Conservation (phyloP, 768 basidiomycete genomes). For the Crepidotus variabilis region DNA sequence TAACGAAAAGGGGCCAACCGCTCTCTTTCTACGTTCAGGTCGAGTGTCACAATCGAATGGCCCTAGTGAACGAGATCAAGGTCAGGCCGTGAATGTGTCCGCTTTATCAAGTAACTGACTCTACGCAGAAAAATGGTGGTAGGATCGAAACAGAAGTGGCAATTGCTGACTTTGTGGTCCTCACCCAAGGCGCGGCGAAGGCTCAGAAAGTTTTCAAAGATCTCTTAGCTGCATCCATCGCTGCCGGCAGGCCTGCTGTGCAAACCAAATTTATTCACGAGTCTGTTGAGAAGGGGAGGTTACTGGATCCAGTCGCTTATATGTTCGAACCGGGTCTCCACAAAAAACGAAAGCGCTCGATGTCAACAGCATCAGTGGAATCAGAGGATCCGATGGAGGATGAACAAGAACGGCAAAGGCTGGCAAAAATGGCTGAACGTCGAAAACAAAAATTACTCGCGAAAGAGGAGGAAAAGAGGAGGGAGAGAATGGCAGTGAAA, state of each 20-base stretch:
- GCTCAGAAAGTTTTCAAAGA: constrained; percentile 40
- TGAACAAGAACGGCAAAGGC: constrained; percentile 3
- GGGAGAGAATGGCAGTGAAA: constrained; percentile 4
- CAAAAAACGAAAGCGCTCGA: constrained; percentile 17
- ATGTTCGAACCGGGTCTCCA: constrained; percentile 25
- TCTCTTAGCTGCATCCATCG: constrained; percentile 32
- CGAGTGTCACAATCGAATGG: constrained; percentile 52
- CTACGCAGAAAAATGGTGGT: constrained; percentile 61
- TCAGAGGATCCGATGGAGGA: constrained; percentile 14
- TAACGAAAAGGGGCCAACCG: constrained; percentile 38
- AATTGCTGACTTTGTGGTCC: constrained; percentile 58
- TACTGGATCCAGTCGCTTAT: constrained; percentile 46
- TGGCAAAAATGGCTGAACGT: not conserved
- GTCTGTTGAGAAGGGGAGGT: constrained; percentile 36
- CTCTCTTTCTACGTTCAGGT: constrained; percentile 65
- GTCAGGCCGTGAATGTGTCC: constrained; percentile 28
- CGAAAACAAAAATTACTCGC: too few relatives aligned
- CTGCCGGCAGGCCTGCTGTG: constrained; percentile 44
- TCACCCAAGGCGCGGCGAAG: constrained; percentile 40
- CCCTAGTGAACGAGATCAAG: constrained; percentile 55
- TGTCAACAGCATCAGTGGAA: constrained; percentile 7
- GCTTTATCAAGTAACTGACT: not conserved
- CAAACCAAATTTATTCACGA: constrained; percentile 49
- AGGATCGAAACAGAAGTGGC: constrained; percentile 48
- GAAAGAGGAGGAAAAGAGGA: constrained; percentile 3